Percentiles rank a stretch among this genome's conserved stretches.
These are phyloP conservation scores for Puccinia triticina DNA, from an alignment of 1,284 basidiomycete species.

Conservation along the genomic window DNA sequence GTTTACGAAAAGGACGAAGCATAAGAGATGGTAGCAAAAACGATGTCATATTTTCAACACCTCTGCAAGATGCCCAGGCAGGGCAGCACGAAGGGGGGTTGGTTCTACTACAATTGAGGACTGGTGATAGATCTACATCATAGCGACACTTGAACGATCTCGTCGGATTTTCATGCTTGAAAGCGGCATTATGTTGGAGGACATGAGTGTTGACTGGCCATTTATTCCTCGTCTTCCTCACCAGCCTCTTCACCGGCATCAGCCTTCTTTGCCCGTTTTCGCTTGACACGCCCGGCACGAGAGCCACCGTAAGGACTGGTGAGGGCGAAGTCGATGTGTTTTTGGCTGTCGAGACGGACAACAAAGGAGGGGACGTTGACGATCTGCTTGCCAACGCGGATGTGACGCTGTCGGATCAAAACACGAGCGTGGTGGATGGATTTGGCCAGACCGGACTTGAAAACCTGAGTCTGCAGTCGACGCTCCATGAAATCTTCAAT, in stretches of 20 bases:
- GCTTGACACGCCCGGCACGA: conserved; percentile 95
- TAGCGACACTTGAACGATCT: background rate
- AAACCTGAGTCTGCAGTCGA: conserved; percentile 97
- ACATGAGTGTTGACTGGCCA: background rate
- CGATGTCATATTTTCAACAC: conserved; percentile 5
- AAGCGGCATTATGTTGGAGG: background rate
- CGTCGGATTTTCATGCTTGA: conserved; percentile 17
- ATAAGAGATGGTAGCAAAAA: conserved; percentile 4
- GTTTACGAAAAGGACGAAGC: conserved; percentile 9
- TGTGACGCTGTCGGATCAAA: conserved; percentile 94
- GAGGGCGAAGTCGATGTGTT: conserved; percentile 97
- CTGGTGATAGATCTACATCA: conserved; percentile 14
- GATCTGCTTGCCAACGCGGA: conserved; percentile 98
- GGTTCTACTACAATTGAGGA: conserved; percentile 9
- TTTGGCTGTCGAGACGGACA: conserved; percentile 69
- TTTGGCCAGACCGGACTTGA: conserved; percentile 96
- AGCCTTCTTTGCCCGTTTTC: conserved; percentile 93
- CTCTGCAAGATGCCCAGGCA: background rate
- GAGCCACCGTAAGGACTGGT: conserved; percentile 97
- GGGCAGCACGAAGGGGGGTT: background rate
- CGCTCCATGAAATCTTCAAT: conserved; percentile 99
- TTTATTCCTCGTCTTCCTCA: conserved; percentile 80
- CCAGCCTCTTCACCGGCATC: conserved; percentile 88
- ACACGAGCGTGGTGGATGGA: conserved; percentile 98
- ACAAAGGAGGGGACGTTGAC: conserved; percentile 99